Conservation (phyloP, 2,329 filamentous ascomycete species). For the Cladosporium sp. region DNA sequence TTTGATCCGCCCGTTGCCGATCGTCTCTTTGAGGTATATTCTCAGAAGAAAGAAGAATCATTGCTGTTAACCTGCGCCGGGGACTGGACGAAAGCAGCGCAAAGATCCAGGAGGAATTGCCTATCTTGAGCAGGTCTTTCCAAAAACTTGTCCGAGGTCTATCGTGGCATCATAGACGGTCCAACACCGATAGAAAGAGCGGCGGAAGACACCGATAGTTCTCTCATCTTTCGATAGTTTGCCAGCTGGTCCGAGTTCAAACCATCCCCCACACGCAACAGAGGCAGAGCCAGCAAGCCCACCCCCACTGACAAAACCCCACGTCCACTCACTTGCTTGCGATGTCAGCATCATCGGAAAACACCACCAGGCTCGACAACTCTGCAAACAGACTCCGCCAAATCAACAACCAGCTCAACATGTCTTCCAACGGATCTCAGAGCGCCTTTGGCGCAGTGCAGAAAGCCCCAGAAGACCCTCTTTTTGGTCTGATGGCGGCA, state of each 20-base stretch:
- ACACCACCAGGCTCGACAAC: constrained; percentile 3
- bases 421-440: constrained; percentile 55
- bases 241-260: no score
- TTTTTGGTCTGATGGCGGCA: constrained; percentile 88
- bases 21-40: not conserved
- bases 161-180: no score
- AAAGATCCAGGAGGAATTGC: no score
- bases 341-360: constrained; percentile 10
- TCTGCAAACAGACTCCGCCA: constrained; percentile 44
- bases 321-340: not conserved
- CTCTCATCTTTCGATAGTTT: no score
- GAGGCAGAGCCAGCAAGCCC: no score
- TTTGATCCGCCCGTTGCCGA: constrained; percentile 9
- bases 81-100: no score
- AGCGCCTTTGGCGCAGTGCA: constrained; percentile 76
- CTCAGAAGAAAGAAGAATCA: not conserved
- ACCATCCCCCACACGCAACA: no score
- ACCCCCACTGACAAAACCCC: no score
- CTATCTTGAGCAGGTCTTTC: no score
- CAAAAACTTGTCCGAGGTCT: no score
- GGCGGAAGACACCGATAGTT: no score
- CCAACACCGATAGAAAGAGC: no score
- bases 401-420: constrained; percentile 58
- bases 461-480: constrained; percentile 87
- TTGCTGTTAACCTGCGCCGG: not conserved